A percentile compares a stretch with the other conserved stretches of the same genome.
phyloP scores from a whole-genome alignment of 306 rosid genomes.

The Elaeagnus macrophylla region DNA sequence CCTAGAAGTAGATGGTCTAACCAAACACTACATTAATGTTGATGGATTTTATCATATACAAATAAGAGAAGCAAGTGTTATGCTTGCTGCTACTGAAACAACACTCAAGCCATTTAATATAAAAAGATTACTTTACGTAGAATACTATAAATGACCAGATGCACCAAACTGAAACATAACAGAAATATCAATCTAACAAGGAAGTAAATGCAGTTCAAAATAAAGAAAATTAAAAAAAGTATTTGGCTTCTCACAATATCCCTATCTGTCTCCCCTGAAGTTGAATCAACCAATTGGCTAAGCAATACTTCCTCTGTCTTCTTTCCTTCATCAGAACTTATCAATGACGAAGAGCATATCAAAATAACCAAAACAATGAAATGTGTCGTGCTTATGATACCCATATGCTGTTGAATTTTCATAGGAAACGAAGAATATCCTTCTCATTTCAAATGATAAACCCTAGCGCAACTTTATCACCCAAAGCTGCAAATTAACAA shows the following conservation, averaged over 20 bases:
- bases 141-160: too few species aligned
- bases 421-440: slow-evolving; percentile 34
- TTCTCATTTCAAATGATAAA: slow-evolving; percentile 42
- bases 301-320: slow-evolving; percentile 35
- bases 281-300: slow-evolving; percentile 47
- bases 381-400: slow-evolving; percentile 38
- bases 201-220: not conserved
- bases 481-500: too few species aligned
- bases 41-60: too few species aligned
- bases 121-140: too few species aligned
- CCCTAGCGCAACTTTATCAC: slow-evolving; percentile 30
- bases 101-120: too few species aligned
- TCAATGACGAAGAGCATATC: slow-evolving; percentile 25
- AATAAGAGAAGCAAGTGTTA: too few species aligned
- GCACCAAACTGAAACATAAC: too few species aligned
- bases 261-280: slow-evolving; percentile 37
- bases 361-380: slow-evolving; percentile 47
- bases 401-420: slow-evolving; percentile 37
- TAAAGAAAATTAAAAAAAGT: not conserved
- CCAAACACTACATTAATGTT: too few species aligned
- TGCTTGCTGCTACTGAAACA: too few species aligned
- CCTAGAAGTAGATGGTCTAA: too few species aligned
- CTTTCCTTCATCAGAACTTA: slow-evolving; percentile 31
- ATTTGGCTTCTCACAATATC: slow-evolving; percentile 50
- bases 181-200: too few species aligned